Base-by-base conservation (phyloP, 345 rosid species). In the Crucihimalaya himalaica region DNA sequence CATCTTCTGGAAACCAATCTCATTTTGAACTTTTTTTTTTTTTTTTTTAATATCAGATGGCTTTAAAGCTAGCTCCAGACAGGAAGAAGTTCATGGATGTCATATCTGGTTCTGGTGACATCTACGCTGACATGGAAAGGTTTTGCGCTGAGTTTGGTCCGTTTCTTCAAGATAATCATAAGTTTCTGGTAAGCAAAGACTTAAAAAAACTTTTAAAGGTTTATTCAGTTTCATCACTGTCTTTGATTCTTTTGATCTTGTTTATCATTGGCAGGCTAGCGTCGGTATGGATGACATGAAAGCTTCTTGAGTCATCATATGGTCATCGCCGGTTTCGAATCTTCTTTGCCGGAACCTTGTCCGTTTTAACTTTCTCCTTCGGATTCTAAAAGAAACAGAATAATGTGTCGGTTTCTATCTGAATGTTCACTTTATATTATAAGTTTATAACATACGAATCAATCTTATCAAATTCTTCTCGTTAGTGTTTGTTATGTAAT, bases 71-170 rank as follows among this genome's bases (percentile, higher is more conserved):
- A 62, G 97, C 97, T 46, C 99, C 99, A 10, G 95, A 92, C 45
- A 90, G 97, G 88, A 87, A 90, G 82, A 95, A 90, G 84, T 95
- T 95, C 76, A 92, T 90, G 96, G 93, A 90, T 8, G 97, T 92
- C 15, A 78, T 92, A 54, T 61, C 88, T 46, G 93, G 99, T 64
- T 54, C 96, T 0, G 99, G 99, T 70, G 89, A 92, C 68, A 60
- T 88, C 34, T 74, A 73, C 65, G 86, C 85, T 31, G 97, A 95
- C 82, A 91, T 95, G 86, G 92, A 95, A 83, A 77, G 76, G 68
- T 92, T 95, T 79, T 95, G 97, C 79, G 14, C 82, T 11, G 66
- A 82, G 51, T 95, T 95, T 78, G 74, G 97, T 64, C 93, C 89
- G n/a, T 78, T 90, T 58, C 93, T 95, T 53, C 87, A 84, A 46